phyloP scores from a whole-genome alignment of 2,329 filamentous ascomycete species.

The Aaosphaeria pasadenensis region DNA sequence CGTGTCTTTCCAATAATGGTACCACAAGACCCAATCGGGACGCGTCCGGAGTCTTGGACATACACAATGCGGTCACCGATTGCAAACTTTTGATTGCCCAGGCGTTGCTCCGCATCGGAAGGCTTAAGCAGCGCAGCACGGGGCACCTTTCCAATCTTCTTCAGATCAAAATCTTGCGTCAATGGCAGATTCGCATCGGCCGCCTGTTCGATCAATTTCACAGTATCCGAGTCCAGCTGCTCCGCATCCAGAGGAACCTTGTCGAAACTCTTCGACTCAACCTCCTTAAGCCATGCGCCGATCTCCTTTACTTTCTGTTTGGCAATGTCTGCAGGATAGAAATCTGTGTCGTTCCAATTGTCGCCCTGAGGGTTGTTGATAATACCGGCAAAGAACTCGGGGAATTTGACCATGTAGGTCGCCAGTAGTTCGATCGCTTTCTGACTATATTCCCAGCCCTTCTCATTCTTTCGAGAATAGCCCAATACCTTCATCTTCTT shows the following conservation, averaged over 20 bases:
- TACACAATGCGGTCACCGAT: conserved; percentile 93
- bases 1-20: conserved; percentile 94
- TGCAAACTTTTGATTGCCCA: conserved; percentile 77
- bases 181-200: conserved; percentile 55
- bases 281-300: conserved; percentile 83
- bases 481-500: conserved; percentile 95
- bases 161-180: conserved; percentile 49
- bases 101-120: conserved; percentile 89
- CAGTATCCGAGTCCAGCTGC: conserved; percentile 88
- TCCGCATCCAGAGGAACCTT: conserved; percentile 94
- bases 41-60: conserved; percentile 86
- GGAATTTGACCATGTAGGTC: conserved; percentile 90
- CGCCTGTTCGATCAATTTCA: conserved; percentile 73
- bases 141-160: conserved; percentile 76
- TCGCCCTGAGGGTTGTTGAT: conserved; percentile 81
- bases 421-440: conserved; percentile 77
- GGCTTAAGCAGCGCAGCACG: conserved; percentile 87
- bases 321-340: conserved; percentile 74
- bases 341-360: conserved; percentile 78
- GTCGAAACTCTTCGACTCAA: conserved; percentile 90
- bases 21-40: conserved; percentile 86
- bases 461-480: conserved; percentile 81
- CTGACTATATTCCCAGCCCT: conserved; percentile 93
- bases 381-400: conserved; percentile 90
- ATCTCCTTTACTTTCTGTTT: conserved; percentile 88